Percentiles rank a stretch among this genome's conserved stretches.
Conservation (phyloP, 169 alveolate species). For the Eimeria praecox region DNA sequence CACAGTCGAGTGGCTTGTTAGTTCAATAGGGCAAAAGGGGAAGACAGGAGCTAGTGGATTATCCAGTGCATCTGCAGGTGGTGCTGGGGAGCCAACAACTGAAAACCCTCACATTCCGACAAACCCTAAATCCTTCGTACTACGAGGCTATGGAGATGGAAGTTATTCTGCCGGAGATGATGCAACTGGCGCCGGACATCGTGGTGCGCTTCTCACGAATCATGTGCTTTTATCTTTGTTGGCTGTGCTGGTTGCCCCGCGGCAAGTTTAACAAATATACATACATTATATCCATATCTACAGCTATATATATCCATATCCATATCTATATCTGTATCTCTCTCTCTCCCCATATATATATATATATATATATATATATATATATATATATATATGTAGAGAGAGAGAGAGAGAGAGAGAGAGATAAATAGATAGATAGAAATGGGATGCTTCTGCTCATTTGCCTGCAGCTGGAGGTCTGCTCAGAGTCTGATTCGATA, state of each 20-base stretch:
- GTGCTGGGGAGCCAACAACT: constrained; percentile 92
- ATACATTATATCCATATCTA: too few relatives aligned
- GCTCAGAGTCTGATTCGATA: constrained; percentile 65
- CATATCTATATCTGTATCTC: too few relatives aligned
- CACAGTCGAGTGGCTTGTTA: background rate
- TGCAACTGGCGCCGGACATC: constrained; percentile 93
- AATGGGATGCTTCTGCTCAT: background rate
- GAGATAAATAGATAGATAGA: too few relatives aligned
- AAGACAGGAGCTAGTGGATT: background rate
- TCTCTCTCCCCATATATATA: too few relatives aligned
- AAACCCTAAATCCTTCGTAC: constrained; percentile 91
- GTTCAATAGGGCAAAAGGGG: background rate
- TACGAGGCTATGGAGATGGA: constrained; percentile 93
- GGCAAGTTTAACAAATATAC: background rate
- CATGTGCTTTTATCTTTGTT: background rate
- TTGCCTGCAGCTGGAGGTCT: constrained; percentile 64
- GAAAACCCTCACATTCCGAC: constrained; percentile 88
- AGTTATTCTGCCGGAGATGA: constrained; percentile 91
- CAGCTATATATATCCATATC: too few relatives aligned
- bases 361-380: too few relatives aligned
- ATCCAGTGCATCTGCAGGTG: constrained; percentile 83
- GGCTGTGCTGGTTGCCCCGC: too few relatives aligned
- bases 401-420: too few relatives aligned
- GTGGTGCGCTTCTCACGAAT: constrained; percentile 82
- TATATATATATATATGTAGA: too few relatives aligned